Base-by-base conservation (phyloP, 2,329 filamentous ascomycete species). In the Colletotrichum chlorophyti region DNA sequence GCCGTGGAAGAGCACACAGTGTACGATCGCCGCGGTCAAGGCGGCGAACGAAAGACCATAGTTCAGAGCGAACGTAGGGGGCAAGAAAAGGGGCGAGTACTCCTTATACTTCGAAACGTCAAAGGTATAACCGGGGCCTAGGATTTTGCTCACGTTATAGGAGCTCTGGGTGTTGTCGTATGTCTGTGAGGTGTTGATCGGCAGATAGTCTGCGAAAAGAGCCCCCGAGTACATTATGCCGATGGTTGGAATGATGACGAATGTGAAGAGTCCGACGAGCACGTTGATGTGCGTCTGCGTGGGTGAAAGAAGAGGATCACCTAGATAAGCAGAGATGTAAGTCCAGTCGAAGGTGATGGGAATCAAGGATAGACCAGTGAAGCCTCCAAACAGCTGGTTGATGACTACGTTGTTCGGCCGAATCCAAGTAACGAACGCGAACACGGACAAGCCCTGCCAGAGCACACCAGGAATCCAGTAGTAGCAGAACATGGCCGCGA, bases 311-410 rank as follows among this genome's bases (percentile, higher is more conserved):
- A 75, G 47, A 2, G 73, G 73, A 31, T 73, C 68, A 1, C 61
- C 55, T 12, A 75, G 62, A 45, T 75, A 75, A 1, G 72, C 72
- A 73, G 78, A 79, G 61, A 81, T 70, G 46, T 74, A 71, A 4
- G 72, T 74, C 77, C 79, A 82, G 63, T 82, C 79, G 60, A 88
- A 86, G 0, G 83, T 85, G 15, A 85, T 79, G 3, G 85, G 84
- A 51, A 87, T 78, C n/a, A 88, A 70, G 2, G 83, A 85, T 15
- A 87, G 74, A 1, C 84, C 84, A 14, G 82, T 82, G 63, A 76
- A 77, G 3, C 82, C 82, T 10, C 85, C 85, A 60, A 87, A 86
- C 5, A 88, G 66, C 69, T 87, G 84, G 68, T 87, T 87, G 60
- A 87, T 69, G 11, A 84, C 68, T 4, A 83, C 75, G 54, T 80